Base-by-base conservation (phyloP, 192 early-diverging fungal species). In the Dissophora globulifera region DNA sequence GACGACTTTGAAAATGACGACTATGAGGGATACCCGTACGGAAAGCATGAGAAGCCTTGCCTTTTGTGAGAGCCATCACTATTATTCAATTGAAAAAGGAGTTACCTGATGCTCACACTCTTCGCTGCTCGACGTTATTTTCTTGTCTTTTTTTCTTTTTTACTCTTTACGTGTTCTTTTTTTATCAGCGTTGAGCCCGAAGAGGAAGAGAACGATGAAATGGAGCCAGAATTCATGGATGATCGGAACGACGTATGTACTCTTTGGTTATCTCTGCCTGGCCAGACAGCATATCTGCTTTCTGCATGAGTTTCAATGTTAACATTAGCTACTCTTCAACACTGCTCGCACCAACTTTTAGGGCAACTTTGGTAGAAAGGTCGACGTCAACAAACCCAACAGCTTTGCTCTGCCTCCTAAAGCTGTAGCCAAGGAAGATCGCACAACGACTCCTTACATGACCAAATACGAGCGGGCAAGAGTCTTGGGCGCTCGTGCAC, bases 381-480 rank as follows among this genome's bases (percentile, higher is more conserved):
- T 76, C 6, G 72, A 76, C 32, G 49, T 67, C 17, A 40, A 40
- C 50, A 76, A 76, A 41, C 53, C 58, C 13, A 27, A 31, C 1
- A 51, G 29, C 32, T 54, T 55, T 22, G 27, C 57, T 29, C 49
- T 61, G 11, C 63, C 72, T 29, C 57, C 64, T 23, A 76, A 76
- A 52, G 72, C 72, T 29, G 72, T 76, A 10, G 65, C 84, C n/a
- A 91, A 90, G 71, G 93, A 95, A 69, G 72, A 76, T 23, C 91
- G 90, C 64, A 90, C 93, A 50, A 98, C 97, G 12, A 98, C 97
- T 23, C 96, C 97, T 30, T 99, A 96, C 80, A 94, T 99, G 94
- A 99, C 97, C 52, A 98, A 97, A 78, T 99, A 99, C 83, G 97
- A 99, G 82, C 91, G 93, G 48, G 92, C 93, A 47, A 86, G 93